Conservation (phyloP, 2,329 filamentous ascomycete species). For the Curvularia hawaiiensis region DNA sequence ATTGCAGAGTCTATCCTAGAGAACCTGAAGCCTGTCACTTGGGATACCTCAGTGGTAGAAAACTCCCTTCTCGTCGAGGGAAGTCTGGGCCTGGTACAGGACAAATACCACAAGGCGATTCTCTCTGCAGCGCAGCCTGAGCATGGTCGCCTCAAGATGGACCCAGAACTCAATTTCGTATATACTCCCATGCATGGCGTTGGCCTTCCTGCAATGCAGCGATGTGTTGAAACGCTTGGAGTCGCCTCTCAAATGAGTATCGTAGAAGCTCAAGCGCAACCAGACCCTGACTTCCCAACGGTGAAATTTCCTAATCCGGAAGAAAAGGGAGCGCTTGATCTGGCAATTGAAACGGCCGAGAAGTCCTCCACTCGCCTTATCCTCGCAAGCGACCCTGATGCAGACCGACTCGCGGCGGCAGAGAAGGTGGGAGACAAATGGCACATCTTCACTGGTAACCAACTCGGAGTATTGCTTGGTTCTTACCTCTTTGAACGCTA, state of each 20-base stretch:
- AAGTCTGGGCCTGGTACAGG: slow-evolving; percentile 48
- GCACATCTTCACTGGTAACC: slow-evolving; percentile 69
- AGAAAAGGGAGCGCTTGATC: slow-evolving; percentile 65
- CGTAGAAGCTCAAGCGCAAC: slow-evolving; percentile 59
- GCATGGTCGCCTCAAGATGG: slow-evolving; percentile 23
- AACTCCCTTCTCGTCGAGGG: slow-evolving; percentile 49
- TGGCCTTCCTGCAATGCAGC: slow-evolving; percentile 55
- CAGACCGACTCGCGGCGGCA: slow-evolving; percentile 66
- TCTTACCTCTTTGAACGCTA: slow-evolving; percentile 61
- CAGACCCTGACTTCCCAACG: slow-evolving; percentile 67
- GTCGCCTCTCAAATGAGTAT: slow-evolving; percentile 53
- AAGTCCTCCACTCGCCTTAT: slow-evolving; percentile 56
- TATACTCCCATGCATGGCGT: slow-evolving; percentile 65
- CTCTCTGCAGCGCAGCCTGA: slow-evolving; percentile 46
- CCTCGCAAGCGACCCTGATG: slow-evolving; percentile 68
- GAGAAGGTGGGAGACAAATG: slow-evolving; percentile 62
- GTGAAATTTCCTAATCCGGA: slow-evolving; percentile 70
- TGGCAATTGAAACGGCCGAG: slow-evolving; percentile 63
- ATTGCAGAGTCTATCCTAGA: slow-evolving; percentile 62
- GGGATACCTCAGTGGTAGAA: slow-evolving; percentile 54
- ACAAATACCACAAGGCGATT: slow-evolving; percentile 53
- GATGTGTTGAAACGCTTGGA: slow-evolving; percentile 47
- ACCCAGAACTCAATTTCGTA: slow-evolving; percentile 51
- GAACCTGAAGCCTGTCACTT: slow-evolving; percentile 59
- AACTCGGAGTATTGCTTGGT: slow-evolving; percentile 65